phyloP scores from a whole-genome alignment of 495 filamentous ascomycete species.

The Aspergillus avenaceus region DNA sequence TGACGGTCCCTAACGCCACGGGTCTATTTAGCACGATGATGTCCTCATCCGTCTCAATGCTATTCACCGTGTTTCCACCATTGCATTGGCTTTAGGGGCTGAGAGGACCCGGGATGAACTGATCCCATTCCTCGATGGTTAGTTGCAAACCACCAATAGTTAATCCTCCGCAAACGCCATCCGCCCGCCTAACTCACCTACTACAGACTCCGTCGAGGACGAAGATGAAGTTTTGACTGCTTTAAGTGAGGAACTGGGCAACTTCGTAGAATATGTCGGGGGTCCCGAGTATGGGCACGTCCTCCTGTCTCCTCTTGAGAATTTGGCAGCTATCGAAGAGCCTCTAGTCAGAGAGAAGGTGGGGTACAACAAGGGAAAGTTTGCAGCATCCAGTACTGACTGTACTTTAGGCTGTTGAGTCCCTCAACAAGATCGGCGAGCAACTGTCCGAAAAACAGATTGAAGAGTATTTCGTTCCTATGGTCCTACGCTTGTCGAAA shows the following conservation, averaged over 20 bases:
- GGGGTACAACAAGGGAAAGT: conserved; percentile 1
- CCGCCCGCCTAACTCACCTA: conserved; percentile 24
- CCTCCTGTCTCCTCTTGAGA: conserved; percentile 93
- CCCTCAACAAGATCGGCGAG: conserved; percentile 96
- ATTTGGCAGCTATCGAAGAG: conserved; percentile 96
- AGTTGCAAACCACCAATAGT: conserved; percentile 20
- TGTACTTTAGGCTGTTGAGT: conserved; percentile 79
- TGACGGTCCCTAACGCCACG: conserved; percentile 19
- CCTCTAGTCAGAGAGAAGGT: conserved; percentile 97
- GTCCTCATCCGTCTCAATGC: conserved; percentile 96
- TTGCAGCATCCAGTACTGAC: conserved; percentile 17
- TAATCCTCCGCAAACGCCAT: conserved; percentile 5
- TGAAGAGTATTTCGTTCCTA: conserved; percentile 93
- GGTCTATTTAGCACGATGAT: conserved; percentile 79
- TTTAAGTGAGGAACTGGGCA: conserved; percentile 90
- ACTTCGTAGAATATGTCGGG: conserved; percentile 96
- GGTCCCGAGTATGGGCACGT: conserved; percentile 92
- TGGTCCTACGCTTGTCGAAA: conserved; percentile 91
- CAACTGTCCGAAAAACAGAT: conserved; percentile 86
- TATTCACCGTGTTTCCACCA: conserved; percentile 95
- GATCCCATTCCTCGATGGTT: conserved; percentile 97
- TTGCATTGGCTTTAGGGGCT: conserved; percentile 89
- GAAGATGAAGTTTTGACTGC: conserved; percentile 98
- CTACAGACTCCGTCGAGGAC: conserved; percentile 91
- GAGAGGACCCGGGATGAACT: conserved; percentile 96